Evolutionary conservation across 768 basidiomycete species (phyloP), one percentile per base, ranked within the genome.

Genomic region (Lanmaoa pseudosensibilis): DNA sequence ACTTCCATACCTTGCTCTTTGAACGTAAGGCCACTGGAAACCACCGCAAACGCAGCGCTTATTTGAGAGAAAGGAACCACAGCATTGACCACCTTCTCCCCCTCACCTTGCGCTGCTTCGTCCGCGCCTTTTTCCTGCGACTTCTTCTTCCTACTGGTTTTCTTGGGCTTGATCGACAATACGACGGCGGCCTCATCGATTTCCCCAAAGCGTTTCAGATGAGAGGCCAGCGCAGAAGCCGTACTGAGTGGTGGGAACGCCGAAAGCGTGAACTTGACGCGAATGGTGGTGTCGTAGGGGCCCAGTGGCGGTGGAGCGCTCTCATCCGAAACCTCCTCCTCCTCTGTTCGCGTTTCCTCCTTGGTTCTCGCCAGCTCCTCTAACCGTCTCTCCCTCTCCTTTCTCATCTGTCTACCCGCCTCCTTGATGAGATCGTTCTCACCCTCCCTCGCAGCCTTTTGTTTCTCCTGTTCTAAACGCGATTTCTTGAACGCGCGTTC

Each of bases 401-500:
- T 87, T 50, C 86, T 75, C 66, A 91, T 60, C 53, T 76, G 75
- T 59, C 85, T 76, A 0, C 92, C 91, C 58, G 87, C 85, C 43
- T 90, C 88, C 69, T 87, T 89, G 50, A 93, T 84, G 39, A 76
- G 78, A 67, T 89, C 89, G 3, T 84, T 85, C 67, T 88, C 84
- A 8, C 80, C 76, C 73, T 80, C 81, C 51, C 77, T 71, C 44
- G 74, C 77, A 4, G 72, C 74, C 65, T 83, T 81, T 59, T 86
- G 82, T 59, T 81, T 77, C 57, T 83, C 78, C 60, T 83, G 83
- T n/a, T 85, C 87, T 49, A 79, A 61, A 49, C 80, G 80, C 2
- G 83, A 77, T 66, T 87, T 89, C 77, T 92, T 93, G 73, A 87
- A 84, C 19, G 80, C 87, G 10, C 83, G 79, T 62, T 94, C 92